These are phyloP conservation scores for Terana coerulea DNA, from an alignment of 768 basidiomycete genomes.

Conservation along the genomic window DNA sequence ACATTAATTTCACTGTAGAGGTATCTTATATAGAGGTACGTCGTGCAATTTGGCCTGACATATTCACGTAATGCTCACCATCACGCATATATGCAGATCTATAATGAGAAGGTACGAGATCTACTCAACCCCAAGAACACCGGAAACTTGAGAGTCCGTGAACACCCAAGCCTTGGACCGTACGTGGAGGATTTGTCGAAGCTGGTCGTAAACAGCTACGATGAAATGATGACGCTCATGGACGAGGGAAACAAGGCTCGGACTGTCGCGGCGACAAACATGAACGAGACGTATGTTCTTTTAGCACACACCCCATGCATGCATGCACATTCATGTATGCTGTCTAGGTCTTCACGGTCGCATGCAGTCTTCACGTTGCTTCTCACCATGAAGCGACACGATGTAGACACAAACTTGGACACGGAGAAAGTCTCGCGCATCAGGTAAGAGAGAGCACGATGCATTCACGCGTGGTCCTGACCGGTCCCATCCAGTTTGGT, in stretches of 20 bases:
- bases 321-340: not conserved
- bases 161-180: constrained; percentile 95
- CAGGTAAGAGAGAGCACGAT: constrained; percentile 62
- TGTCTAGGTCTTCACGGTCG: constrained; percentile 81
- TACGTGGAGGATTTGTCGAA: constrained; percentile 98
- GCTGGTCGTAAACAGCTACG: constrained; percentile 85
- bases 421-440: constrained; percentile 99
- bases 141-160: constrained; percentile 93
- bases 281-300: constrained; percentile 93
- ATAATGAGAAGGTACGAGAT: constrained; percentile 98
- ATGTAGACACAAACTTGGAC: constrained; percentile 78
- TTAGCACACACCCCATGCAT: not conserved
- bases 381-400: constrained; percentile 88
- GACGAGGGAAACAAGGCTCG: constrained; percentile 99
- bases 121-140: constrained; percentile 96
- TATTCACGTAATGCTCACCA: too few relatives aligned
- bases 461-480: too few relatives aligned
- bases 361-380: constrained; percentile 98
- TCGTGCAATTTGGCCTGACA: constrained; percentile 1
- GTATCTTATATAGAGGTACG: constrained; percentile 95
- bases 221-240: constrained; percentile 99
- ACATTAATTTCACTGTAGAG: constrained; percentile 85
- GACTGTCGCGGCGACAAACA: constrained; percentile 97
- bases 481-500: constrained; percentile 56
- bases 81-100: constrained; percentile 53